Evolutionary conservation across 73 alveolate genomes (phyloP).

Genomic region (Effrenium voratum): DNA sequence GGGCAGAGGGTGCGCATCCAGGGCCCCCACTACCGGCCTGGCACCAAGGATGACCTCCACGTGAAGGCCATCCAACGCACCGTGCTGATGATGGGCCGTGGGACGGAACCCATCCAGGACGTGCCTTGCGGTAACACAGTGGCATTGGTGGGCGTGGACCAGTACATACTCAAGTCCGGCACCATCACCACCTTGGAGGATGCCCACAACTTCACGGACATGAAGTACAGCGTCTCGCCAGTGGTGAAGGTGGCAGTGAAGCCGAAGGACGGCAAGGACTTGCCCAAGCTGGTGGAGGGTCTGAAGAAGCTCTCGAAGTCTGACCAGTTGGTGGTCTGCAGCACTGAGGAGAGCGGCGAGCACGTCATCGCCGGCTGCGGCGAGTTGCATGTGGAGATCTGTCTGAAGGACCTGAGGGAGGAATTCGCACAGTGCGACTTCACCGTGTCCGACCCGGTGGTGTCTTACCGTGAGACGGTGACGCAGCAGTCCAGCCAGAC

Average conservation of each 20-base stretch:
- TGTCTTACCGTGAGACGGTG: conserved; percentile 99
- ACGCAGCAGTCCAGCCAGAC: conserved; percentile 96
- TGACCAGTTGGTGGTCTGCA: conserved; percentile 97
- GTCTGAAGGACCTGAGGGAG: conserved; percentile 96
- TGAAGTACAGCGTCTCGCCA: conserved; percentile 97
- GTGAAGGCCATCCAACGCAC: conserved; percentile 96
- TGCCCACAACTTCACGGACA: conserved; percentile 96
- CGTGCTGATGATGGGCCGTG: conserved; percentile 97
- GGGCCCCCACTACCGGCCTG: conserved; percentile 97
- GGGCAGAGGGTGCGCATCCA: conserved; percentile 98
- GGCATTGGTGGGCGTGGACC: too few relatives aligned
- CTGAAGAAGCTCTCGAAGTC: conserved; percentile 97
- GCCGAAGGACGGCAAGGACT: conserved; percentile 97
- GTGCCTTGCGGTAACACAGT: too few relatives aligned
- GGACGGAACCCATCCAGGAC: conserved; percentile 88
- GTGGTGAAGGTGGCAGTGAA: conserved; percentile 97
- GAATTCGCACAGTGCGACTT: conserved; percentile 98
- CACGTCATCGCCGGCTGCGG: conserved; percentile 98
- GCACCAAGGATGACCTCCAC: conserved; percentile 96
- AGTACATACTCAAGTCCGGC: too few relatives aligned
- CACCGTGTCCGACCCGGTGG: conserved; percentile 99
- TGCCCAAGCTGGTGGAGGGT: conserved; percentile 98
- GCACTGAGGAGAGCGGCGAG: conserved; percentile 96
- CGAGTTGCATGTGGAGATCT: conserved; percentile 97
- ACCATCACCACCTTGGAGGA: conserved; percentile 96